Conservation (phyloP, 2,329 filamentous ascomycete species). For the Zasmidium cellare region DNA sequence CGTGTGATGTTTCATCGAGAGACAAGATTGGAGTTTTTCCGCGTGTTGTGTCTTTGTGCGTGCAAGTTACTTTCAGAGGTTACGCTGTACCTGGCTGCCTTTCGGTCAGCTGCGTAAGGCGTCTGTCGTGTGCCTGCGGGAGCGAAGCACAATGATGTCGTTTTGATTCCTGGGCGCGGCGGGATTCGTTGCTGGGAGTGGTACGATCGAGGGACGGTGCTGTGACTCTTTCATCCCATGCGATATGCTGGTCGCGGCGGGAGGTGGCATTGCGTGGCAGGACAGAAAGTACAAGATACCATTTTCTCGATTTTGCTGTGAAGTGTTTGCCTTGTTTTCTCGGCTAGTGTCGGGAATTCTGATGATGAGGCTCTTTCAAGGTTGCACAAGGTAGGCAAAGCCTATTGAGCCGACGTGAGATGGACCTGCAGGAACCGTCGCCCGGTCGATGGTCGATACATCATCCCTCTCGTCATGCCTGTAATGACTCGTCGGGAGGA, state of each 20-base stretch:
- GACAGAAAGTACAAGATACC: background rate
- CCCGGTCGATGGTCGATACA: background rate
- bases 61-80: too few species aligned
- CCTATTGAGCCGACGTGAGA: background rate
- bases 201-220: background rate
- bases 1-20: background rate
- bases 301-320: background rate
- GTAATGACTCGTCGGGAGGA: background rate
- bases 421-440: background rate
- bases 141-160: background rate
- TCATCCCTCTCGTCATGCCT: background rate
- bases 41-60: background rate
- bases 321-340: background rate
- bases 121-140: background rate
- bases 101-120: background rate
- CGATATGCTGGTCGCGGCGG: background rate
- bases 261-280: background rate
- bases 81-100: background rate
- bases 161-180: background rate
- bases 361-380: background rate
- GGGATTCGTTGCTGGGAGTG: background rate
- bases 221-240: background rate
- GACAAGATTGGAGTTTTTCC: background rate
- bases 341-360: background rate
- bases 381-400: background rate